phyloP scores from a whole-genome alignment of 2,329 filamentous ascomycete species.

The Sporothrix sp. region DNA sequence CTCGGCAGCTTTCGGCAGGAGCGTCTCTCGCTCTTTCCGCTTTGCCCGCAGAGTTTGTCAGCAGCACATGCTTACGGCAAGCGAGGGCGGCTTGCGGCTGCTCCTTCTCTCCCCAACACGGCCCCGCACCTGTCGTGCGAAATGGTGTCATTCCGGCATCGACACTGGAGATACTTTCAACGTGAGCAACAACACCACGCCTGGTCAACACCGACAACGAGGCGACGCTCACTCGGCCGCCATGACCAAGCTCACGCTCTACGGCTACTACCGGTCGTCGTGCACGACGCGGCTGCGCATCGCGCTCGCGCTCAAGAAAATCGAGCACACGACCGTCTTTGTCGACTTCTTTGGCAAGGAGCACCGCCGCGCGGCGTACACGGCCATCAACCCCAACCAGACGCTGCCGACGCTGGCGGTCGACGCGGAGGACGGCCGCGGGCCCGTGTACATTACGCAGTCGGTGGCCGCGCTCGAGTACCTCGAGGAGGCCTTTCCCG shows the following conservation, averaged over 20 bases:
- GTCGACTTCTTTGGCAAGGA: slow-evolving; percentile 47
- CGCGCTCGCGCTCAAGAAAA: slow-evolving; percentile 44
- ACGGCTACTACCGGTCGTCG: slow-evolving; percentile 54
- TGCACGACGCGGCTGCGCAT: slow-evolving; percentile 54
- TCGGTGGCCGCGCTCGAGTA: slow-evolving; percentile 53
- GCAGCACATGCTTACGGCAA: not conserved
- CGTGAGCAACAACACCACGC: too few relatives aligned
- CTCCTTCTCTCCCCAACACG: too few relatives aligned
- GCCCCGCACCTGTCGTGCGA: too few relatives aligned
- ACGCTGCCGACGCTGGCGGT: slow-evolving; percentile 45
- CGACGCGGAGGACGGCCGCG: slow-evolving; percentile 15
- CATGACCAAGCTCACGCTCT: slow-evolving; percentile 29
- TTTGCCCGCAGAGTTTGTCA: not conserved
- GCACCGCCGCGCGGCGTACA: slow-evolving; percentile 37
- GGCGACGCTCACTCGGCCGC: not conserved
- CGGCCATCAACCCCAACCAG: slow-evolving; percentile 40
- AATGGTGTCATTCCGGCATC: too few relatives aligned
- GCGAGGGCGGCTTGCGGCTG: too few relatives aligned
- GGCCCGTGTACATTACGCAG: slow-evolving; percentile 21
- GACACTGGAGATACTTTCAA: too few relatives aligned
- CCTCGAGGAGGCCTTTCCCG: slow-evolving; percentile 45
- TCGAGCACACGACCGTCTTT: slow-evolving; percentile 36
- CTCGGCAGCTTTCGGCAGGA: not conserved
- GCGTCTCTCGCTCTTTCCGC: not conserved
- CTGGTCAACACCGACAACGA: not conserved